These are phyloP conservation scores for Strigomonas oncopelti DNA, from an alignment of 208 protist species.

Conservation along the genomic window DNA sequence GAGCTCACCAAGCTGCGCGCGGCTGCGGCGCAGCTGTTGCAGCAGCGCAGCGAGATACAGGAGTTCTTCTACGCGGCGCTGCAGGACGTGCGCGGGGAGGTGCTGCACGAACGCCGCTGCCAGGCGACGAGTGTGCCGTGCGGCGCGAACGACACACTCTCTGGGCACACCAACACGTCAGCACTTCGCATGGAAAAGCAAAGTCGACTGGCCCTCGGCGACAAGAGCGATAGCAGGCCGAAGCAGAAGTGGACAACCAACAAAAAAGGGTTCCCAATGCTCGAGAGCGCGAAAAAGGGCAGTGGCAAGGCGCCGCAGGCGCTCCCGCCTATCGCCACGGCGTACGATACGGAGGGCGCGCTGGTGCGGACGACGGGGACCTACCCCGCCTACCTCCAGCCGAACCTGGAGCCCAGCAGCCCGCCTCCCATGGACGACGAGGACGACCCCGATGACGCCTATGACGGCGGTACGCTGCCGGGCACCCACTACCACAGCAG, in stretches of 20 bases:
- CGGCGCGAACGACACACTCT: not conserved
- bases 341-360: not conserved
- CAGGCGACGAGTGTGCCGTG: not conserved
- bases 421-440: not conserved
- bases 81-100: constrained; percentile 56
- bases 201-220: constrained; percentile 40
- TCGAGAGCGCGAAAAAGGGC: constrained; percentile 8
- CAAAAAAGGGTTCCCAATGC: constrained; percentile 26
- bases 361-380: not conserved
- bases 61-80: constrained; percentile 84
- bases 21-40: constrained; percentile 49
- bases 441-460: not conserved
- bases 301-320: constrained; percentile 2
- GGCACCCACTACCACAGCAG: no score
- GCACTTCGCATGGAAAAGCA: constrained; percentile 45
- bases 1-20: constrained; percentile 67
- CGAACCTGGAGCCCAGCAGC: constrained; percentile 6
- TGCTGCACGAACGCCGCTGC: constrained; percentile 54
- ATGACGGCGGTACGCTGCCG: not conserved
- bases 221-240: constrained; percentile 6
- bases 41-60: constrained; percentile 77
- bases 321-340: constrained; percentile 3
- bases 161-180: constrained; percentile 28
- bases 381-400: constrained; percentile 1
- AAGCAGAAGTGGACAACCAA: constrained; percentile 12